Base-by-base conservation (phyloP, 305 asterid genomes). In the Solanum hybrid region DNA sequence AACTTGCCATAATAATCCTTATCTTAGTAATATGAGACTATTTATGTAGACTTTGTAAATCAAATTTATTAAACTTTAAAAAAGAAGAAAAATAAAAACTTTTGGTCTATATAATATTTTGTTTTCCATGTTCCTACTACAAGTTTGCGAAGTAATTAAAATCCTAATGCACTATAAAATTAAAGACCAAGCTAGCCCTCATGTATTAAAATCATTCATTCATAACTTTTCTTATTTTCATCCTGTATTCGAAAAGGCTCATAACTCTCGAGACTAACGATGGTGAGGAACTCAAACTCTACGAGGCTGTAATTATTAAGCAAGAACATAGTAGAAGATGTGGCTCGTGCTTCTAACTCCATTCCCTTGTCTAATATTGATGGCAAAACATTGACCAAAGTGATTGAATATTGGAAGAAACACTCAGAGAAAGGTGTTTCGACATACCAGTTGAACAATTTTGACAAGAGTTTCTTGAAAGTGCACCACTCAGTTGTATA, bases 251-350 rank as follows among this genome's bases (percentile, higher is more conserved):
- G 39, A 34, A 36, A 3, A 28, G 3, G 31, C 31, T 22, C 28
- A 5, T 78, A 2, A 86, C 57, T 40, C n/a, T 89, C 6, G 40
- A 6, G 46, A 89, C 84, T 16, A 4, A 12, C 57, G 57, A 42
- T 42, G 7, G 57, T 4, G 61, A 82, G 57, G 37, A 57, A 31
- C 78, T 89, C 61, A 12, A 16, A 2, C 3, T 77, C 31, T 3
- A 78, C 1, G 33, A 78, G 82, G 8, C n/a, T 5, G 5, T 89
- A 24, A 89, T 84, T 16, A 1, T 22, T 11, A 71, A 34, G 22
- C n/a, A 88, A 89, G 29, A 69, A 51, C 40, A 51, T 75, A 67
- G 33, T 79, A 81, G 91, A 90, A 61, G 91, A 82, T 7, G 2
- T 18, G 24, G 28, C 18, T 12, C n/a, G 69, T 73, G 75, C 75